A percentile compares a stretch with the other conserved stretches of the same genome.
Evolutionary conservation across 371 early-diverging fungal species (phyloP).

Genomic region (Rhizopus stolonifer): DNA sequence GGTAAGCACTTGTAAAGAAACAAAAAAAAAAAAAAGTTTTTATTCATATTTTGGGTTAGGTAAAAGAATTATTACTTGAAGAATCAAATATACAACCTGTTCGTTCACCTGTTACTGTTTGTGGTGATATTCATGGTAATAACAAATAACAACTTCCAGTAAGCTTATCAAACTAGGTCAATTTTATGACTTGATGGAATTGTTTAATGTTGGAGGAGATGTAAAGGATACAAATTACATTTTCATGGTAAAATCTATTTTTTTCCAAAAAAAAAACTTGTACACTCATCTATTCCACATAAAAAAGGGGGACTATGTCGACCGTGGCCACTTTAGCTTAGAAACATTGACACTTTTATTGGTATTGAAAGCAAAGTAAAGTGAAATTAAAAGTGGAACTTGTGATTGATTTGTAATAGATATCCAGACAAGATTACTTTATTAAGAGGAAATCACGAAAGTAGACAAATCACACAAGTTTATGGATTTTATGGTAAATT

Average conservation of each 20-base stretch:
- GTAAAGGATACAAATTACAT: slow-evolving; percentile 98
- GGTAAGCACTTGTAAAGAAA: no score
- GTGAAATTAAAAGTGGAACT: no score
- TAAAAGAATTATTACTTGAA: slow-evolving; percentile 92
- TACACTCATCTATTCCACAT: no score
- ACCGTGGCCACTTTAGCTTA: slow-evolving; percentile 99
- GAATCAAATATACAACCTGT: slow-evolving; percentile 97
- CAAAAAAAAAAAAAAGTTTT: slow-evolving; percentile 93
- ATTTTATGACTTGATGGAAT: slow-evolving; percentile 97
- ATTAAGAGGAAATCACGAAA: slow-evolving; percentile 99
- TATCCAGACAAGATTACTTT: slow-evolving; percentile 94
- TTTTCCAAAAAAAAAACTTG: no score
- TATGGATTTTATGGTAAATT: slow-evolving; percentile 94
- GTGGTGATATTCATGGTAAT: slow-evolving; percentile 98
- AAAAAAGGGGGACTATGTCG: slow-evolving; percentile 97
- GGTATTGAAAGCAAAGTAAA: slow-evolving; percentile 65
- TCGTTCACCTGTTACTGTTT: slow-evolving; percentile 96
- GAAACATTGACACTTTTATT: slow-evolving; percentile 98
- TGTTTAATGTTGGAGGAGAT: slow-evolving; percentile 98
- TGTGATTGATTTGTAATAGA: slow-evolving; percentile 16
- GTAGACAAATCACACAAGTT: slow-evolving; percentile 98
- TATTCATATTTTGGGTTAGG: no score
- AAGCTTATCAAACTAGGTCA: no score
- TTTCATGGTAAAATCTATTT: slow-evolving; percentile 93
- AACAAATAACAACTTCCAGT: background rate